A percentile compares a stretch with the other conserved stretches of the same genome.
These are phyloP conservation scores for Wickerhamomyces chaumierensis DNA, from an alignment of 805 yeast genomes.

Conservation along the genomic window DNA sequence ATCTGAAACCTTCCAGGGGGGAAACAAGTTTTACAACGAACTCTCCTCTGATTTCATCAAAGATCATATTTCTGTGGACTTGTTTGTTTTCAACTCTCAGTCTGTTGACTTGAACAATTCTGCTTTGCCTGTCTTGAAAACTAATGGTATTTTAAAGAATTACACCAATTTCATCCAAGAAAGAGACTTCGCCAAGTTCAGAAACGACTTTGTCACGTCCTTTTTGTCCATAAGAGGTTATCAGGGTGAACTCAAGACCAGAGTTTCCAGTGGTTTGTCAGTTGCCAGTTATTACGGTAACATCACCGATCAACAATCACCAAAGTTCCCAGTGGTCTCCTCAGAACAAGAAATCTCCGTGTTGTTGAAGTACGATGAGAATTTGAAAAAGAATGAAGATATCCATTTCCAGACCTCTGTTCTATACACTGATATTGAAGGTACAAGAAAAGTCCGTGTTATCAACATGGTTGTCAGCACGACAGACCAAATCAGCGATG, in stretches of 20 bases:
- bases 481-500: slow-evolving; percentile 58
- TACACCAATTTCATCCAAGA: slow-evolving; percentile 60
- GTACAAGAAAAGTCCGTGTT: slow-evolving; percentile 78
- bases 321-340: slow-evolving; percentile 54
- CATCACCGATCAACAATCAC: slow-evolving; percentile 38
- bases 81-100: slow-evolving; percentile 55
- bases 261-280: slow-evolving; percentile 83
- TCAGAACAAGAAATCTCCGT: slow-evolving; percentile 59
- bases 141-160: slow-evolving; percentile 60
- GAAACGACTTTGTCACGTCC: slow-evolving; percentile 45
- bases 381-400: slow-evolving; percentile 56
- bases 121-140: slow-evolving; percentile 47
- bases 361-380: slow-evolving; percentile 67
- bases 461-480: slow-evolving; percentile 76
- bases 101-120: slow-evolving; percentile 65
- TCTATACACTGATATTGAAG: slow-evolving; percentile 68
- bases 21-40: slow-evolving; percentile 48
- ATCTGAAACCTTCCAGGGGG: slow-evolving; percentile 44
- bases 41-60: slow-evolving; percentile 46
- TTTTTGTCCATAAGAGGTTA: slow-evolving; percentile 50
- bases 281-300: slow-evolving; percentile 67
- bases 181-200: slow-evolving; percentile 58
- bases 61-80: slow-evolving; percentile 61
- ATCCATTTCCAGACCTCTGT: slow-evolving; percentile 88
- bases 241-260: slow-evolving; percentile 72